Percentiles rank a stretch among this genome's conserved stretches.
phyloP scores from a whole-genome alignment of 2,329 filamentous ascomycete genomes.

The Bisporella sp. region DNA sequence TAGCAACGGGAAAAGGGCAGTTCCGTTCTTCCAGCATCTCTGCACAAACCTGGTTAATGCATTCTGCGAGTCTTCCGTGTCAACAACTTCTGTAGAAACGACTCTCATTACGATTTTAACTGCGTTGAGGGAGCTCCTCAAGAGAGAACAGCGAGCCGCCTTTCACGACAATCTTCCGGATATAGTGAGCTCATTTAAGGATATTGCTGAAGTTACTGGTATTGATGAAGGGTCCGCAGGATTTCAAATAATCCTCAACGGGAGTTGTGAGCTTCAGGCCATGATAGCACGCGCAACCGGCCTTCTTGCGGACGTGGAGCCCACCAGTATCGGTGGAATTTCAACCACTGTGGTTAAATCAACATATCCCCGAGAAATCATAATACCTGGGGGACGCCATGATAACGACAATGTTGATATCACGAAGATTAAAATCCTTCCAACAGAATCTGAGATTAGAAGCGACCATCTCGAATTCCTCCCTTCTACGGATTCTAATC shows the following conservation, averaged over 20 bases:
- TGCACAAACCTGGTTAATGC: conserved; percentile 4
- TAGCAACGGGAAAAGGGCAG: conserved; percentile 22
- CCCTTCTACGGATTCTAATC: conserved; percentile 31
- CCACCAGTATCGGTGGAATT: conserved; percentile 1
- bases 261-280: conserved; percentile 8
- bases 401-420: conserved; percentile 26
- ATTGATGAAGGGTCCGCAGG: conserved; percentile 7
- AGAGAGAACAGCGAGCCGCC: conserved; percentile 12
- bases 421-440: conserved; percentile 26
- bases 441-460: conserved; percentile 27
- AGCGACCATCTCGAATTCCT: conserved; percentile 37
- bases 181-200: conserved; percentile 12
- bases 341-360: conserved; percentile 9
- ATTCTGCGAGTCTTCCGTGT: conserved; percentile 1
- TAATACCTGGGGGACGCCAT: conserved; percentile 10
- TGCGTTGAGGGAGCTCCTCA: conserved; percentile 18
- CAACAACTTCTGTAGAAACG: conserved; percentile 7
- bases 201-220: conserved; percentile 1
- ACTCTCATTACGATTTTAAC: conserved; percentile 11
- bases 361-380: conserved; percentile 12
- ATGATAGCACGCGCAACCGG: conserved; percentile 10
- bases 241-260: conserved; percentile 7
- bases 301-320: conserved; percentile 5
- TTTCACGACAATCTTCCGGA: conserved; percentile 20
- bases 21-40: conserved; percentile 25